phyloP scores from a whole-genome alignment of 805 yeast genomes.

The Candida verbasci region DNA sequence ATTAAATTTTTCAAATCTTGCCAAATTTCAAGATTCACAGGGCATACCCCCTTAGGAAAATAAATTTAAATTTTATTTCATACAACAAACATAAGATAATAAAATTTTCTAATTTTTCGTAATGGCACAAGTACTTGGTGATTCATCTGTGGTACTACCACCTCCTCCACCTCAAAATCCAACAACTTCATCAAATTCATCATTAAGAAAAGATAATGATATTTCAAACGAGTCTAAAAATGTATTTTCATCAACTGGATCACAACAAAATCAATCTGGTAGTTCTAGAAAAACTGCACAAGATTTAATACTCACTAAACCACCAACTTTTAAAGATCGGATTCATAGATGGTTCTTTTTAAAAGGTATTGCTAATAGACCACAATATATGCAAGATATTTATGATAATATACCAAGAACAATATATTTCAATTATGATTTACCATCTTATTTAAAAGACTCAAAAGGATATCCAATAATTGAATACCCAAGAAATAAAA shows the following conservation, averaged over 20 bases:
- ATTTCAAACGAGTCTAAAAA: slow-evolving; percentile 4
- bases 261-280: not conserved
- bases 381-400: slow-evolving; percentile 32
- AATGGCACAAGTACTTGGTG: no score
- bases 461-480: slow-evolving; percentile 28
- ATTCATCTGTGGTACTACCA: no score
- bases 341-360: slow-evolving; percentile 16
- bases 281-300: slow-evolving; percentile 10
- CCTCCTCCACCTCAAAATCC: not conserved
- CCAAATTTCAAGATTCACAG: no score
- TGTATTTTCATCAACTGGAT: slow-evolving; percentile 2
- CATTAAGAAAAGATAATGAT: slow-evolving; percentile 2
- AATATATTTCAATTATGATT: slow-evolving; percentile 45
- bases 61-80: no score
- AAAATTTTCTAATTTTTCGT: no score
- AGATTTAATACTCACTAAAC: slow-evolving; percentile 13
- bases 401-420: slow-evolving; percentile 37
- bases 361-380: slow-evolving; percentile 24
- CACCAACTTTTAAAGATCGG: slow-evolving; percentile 20
- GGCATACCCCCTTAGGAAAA: no score
- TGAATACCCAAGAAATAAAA: slow-evolving; percentile 50
- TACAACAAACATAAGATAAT: no score
- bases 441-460: slow-evolving; percentile 42
- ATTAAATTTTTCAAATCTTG: no score
- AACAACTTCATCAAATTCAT: not conserved